A percentile compares a stretch with the other conserved stretches of the same genome.
These are phyloP conservation scores for Leptodontidium sp. DNA, from an alignment of 2,329 filamentous ascomycete species.

Conservation along the genomic window DNA sequence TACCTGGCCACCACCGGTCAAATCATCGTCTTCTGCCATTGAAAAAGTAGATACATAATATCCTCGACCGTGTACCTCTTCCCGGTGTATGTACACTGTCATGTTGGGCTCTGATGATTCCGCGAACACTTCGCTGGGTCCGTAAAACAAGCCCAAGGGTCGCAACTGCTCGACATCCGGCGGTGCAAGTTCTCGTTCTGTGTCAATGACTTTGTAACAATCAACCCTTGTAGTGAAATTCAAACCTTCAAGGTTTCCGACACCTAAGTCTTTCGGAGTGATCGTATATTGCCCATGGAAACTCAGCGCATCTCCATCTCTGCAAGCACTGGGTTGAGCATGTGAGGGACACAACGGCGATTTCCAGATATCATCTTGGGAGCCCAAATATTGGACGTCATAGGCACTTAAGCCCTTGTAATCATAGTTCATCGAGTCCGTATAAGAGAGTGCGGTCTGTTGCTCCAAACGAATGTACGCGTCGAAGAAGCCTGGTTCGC, in stretches of 20 bases:
- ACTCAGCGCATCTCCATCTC: background rate
- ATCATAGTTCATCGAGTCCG: background rate
- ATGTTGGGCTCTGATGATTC: background rate
- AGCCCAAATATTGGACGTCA: background rate
- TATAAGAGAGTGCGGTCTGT: background rate
- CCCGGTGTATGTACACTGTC: background rate
- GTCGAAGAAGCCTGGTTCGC: background rate
- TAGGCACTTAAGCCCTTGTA: background rate
- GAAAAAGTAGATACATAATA: background rate
- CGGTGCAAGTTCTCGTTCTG: background rate
- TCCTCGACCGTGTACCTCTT: background rate
- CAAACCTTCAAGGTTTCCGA: background rate
- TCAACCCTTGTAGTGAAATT: background rate
- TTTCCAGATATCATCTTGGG: background rate
- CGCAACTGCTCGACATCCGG: too few species aligned
- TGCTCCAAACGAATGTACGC: constrained; percentile 4
- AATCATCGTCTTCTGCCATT: background rate
- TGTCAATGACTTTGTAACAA: constrained; percentile 10
- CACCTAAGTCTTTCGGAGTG: background rate
- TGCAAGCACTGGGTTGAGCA: background rate
- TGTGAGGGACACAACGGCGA: background rate
- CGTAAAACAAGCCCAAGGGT: background rate
- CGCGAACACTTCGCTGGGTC: background rate
- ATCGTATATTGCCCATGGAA: background rate
- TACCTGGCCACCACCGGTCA: too few species aligned